Evolutionary conservation across 1,284 basidiomycete species (phyloP), one percentile per base, ranked within the genome.

Genomic region (Ganoderma lingzhi): DNA sequence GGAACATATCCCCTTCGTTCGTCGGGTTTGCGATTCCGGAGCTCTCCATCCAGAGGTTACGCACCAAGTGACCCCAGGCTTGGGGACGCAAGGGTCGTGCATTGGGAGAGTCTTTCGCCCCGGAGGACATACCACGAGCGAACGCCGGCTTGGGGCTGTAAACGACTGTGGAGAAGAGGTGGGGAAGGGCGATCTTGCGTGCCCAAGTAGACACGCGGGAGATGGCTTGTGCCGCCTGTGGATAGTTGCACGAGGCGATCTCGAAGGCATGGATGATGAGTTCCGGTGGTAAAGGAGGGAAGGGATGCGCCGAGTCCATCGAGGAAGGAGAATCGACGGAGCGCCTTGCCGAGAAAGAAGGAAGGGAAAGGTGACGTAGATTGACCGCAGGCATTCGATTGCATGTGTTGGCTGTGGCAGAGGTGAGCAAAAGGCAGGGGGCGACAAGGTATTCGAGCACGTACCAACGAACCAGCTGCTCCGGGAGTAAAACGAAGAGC

Each of bases 11-110:
- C 32, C 72, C 71, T 59, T 77, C 76, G 32, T 69, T 72, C 1
- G 74, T 64, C 3, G 73, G 65, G 12, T 70, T 68, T 35, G 69
- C 41, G 44, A 77, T 70, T 45, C 75, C 74, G 53, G 71, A 69
- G 66, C 71, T 75, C 66, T 78, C 76, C 15, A 72, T 67, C 78
- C 78, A 78, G 9, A 78, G 72, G 64, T 75, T 73, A 42, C 73
- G 75, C 32, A 78, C 76, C 28, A 73, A 67, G 23, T 62, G 65
- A 9, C 75, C 75, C 66, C 73, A 71, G 35, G 70, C 60, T 9
- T 70, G 51, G 14, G 66, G 44, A 23, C 23, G 62, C 19, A 63
- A 62, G 0, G 56, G 55, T 8, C 66, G 72, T 12, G 59, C 10
- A 17, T 41, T 64, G 12, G 53, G 56, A 12, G 65, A 64, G 2